Base-by-base conservation (phyloP, 768 basidiomycete species). In the Boletus insuetus region DNA sequence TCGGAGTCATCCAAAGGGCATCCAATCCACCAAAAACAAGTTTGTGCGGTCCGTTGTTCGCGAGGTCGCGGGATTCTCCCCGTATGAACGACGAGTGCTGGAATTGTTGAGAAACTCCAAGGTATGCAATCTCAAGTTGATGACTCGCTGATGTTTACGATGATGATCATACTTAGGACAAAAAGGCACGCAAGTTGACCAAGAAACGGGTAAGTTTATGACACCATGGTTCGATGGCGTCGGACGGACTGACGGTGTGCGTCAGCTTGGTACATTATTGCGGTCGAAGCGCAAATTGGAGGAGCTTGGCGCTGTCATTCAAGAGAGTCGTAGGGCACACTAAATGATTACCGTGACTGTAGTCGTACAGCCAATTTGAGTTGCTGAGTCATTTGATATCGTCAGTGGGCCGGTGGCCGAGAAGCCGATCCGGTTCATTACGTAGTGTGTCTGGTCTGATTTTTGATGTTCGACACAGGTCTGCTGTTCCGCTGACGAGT, bases 281-380 rank as follows among this genome's bases (percentile, higher is more conserved):
- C 93, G 97, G 66, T 96, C 95, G 64, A 99, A 98, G 80, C 88
- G 94, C 80, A 99, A 99, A 84, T 75, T 99, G 72, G 97, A 99
- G 77, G 96, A 99, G 78, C 85, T 99, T 64, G 79, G 86, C 57
- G 84, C 69, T 51, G 85, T 98, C 71, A 96, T 99, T 79, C 89
- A 91, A 79, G 91, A 93, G 82, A 91, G 88, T 80, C 86, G 91
- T 79, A 81, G 91, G 77, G 79, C 84, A 38, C 81, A 82, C 72
- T 82, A 69, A 26, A 16, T 13, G 19, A 20, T 3, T 1, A 9
- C 13, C 10, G 10, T 35, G 13, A n/a, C n/a, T n/a, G 13, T 13
- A 34, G 34, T 14, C 4, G 26, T 9, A 26, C 26, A 29, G 9
- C 26, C 8, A 29, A 14, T 35, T 35, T 12, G 34, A 5, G 19